Evolutionary conservation across 768 basidiomycete species (phyloP).

Genomic region (Dictyophora rubrovolvata): DNA sequence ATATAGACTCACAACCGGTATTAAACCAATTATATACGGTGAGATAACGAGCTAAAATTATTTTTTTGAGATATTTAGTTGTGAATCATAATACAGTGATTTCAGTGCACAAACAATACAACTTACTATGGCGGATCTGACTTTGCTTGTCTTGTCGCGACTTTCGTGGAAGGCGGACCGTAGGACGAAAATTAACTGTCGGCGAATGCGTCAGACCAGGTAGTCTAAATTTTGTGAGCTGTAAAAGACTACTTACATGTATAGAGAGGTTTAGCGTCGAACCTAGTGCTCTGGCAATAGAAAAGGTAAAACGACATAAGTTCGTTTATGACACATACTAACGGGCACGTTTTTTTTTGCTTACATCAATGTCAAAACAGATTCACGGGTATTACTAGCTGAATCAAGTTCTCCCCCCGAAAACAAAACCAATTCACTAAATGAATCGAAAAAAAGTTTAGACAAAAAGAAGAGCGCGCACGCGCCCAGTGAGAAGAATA

Average conservation of each 20-base stretch:
- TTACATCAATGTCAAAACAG: background rate
- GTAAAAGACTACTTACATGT: background rate
- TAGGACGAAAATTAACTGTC: background rate
- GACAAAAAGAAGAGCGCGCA: background rate
- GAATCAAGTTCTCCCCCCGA: background rate
- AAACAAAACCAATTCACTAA: background rate
- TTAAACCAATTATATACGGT: conserved; percentile 1
- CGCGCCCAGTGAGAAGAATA: no score
- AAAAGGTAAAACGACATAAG: background rate
- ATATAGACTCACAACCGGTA: background rate
- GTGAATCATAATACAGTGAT: background rate
- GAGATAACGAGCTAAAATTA: background rate
- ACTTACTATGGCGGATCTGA: background rate
- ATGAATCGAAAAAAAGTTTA: background rate
- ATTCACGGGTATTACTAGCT: background rate
- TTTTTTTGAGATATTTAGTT: background rate
- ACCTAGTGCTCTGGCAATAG: background rate
- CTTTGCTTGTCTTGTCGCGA: background rate
- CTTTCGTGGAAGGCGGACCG: background rate
- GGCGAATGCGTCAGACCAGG: background rate
- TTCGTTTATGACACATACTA: background rate
- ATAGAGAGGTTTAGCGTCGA: conserved; percentile 2
- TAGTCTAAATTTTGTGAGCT: background rate
- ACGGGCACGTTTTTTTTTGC: background rate
- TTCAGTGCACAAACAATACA: background rate